Evolutionary conservation across 371 early-diverging fungal species (phyloP), one percentile per base, ranked within the genome.

Genomic region (Umbelopsis sp.): DNA sequence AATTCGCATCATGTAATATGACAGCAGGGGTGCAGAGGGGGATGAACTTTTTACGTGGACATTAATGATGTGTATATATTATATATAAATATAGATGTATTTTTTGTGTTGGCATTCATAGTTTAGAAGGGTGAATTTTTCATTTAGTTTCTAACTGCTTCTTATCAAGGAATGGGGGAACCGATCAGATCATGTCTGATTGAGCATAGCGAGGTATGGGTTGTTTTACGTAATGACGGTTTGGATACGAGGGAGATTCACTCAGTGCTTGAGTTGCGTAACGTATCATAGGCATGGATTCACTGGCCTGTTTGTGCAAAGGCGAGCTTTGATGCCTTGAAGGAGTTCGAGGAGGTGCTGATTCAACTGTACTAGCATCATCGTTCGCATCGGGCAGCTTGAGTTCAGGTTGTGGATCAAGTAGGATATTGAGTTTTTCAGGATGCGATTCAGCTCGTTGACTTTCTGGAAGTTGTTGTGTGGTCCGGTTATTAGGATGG

Each of bases 201-300:
- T 48, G 11, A 12, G 48, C 48, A 20, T 48, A 48, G 48, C 48
- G 6, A 3, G 48, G 41, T 7, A 22, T 22, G 22, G 10, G 48
- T 16, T 48, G 16, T 20, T 48, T 48, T 7, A 18, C 16, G 48
- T 5, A 20, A 5, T 10, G 48, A 3, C 48, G 48, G 18, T 20
- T 48, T 48, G 8, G 57, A 35, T 25, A 29, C 35, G 57, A 57
- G 32, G 57, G 57, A 16, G 37, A 24, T 10, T 57, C 57, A 14
- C 57, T 35, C 35, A 57, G 35, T 3, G 57, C 25, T 16, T 25
- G 20, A 6, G 57, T 32, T 0, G 35, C 12, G 35, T 35, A 35
- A 1, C 35, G 57, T 29, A 57, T 57, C 29, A 35, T 57, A 18
- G 57, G 57, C 57, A 57, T 57, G 8, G 57, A 57, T n/a, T 57